phyloP scores from a whole-genome alignment of 1,284 basidiomycete species.

The Ceratobasidium sp. region DNA sequence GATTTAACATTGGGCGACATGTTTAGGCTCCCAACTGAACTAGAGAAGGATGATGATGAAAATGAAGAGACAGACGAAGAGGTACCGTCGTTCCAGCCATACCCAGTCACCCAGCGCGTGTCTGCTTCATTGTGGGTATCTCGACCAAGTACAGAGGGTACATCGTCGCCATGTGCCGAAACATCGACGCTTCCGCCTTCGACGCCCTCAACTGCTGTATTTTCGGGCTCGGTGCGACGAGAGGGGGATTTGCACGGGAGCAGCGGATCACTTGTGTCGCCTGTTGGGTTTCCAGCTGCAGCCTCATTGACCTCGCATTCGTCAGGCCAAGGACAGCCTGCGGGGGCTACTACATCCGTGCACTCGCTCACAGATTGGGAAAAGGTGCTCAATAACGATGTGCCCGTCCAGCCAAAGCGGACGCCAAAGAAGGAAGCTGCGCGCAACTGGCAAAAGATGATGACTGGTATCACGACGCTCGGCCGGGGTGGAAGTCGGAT shows the following conservation, averaged over 20 bases:
- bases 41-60: conserved; percentile 40
- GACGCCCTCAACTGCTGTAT: conserved; percentile 36
- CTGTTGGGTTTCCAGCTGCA: conserved; percentile 17
- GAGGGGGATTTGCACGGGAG: conserved; percentile 38
- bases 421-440: conserved; percentile 29
- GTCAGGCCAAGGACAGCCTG: conserved; percentile 25
- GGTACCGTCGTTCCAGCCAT: conserved; percentile 1
- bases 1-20: conserved; percentile 18
- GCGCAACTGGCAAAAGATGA: conserved; percentile 36
- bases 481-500: conserved; percentile 31
- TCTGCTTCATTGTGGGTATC: conserved; percentile 21
- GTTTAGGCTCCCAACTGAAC: background rate
- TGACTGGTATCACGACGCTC: conserved; percentile 31
- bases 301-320: conserved; percentile 41
- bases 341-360: background rate
- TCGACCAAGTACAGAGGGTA: conserved; percentile 26
- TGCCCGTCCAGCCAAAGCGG: conserved; percentile 54
- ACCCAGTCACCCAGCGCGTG: conserved; percentile 20
- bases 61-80: conserved; percentile 40
- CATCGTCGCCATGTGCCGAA: conserved; percentile 30
- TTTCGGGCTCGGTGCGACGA: conserved; percentile 20
- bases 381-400: conserved; percentile 65
- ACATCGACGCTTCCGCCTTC: conserved; percentile 34
- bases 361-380: conserved; percentile 64
- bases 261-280: conserved; percentile 28